A percentile compares a stretch with the other conserved stretches of the same genome.
These are phyloP conservation scores for Geotrichum fermentans DNA, from an alignment of 1,139 yeast species.

Conservation along the genomic window DNA sequence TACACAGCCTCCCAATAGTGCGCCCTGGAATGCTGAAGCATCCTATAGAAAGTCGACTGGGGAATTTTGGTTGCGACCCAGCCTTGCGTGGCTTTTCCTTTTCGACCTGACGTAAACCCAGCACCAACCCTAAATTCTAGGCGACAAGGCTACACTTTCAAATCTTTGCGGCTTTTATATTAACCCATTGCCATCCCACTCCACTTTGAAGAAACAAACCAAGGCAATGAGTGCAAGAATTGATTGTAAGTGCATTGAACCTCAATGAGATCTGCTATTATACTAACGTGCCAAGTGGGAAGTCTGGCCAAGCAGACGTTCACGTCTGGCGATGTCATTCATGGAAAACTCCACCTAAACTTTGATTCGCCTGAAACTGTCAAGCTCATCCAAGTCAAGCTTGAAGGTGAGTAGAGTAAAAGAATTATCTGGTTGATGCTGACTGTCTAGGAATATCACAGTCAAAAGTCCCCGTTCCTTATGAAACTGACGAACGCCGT, in stretches of 20 bases:
- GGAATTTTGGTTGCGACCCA: too few relatives aligned
- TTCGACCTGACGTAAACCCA: too few relatives aligned
- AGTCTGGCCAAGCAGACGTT: constrained; percentile 8
- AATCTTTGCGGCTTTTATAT: too few relatives aligned
- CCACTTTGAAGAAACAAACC: background rate
- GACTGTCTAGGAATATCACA: constrained; percentile 17
- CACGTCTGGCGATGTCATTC: constrained; percentile 18
- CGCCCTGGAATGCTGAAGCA: too few relatives aligned
- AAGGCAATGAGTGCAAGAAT: constrained; percentile 12
- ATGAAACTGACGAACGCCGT: constrained; percentile 16
- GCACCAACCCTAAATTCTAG: too few relatives aligned
- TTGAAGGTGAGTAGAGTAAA: constrained; percentile 16
- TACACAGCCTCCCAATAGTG: too few relatives aligned
- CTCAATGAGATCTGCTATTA: background rate
- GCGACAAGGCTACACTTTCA: too few relatives aligned
- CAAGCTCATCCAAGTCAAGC: constrained; percentile 16
- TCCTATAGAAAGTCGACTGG: too few relatives aligned
- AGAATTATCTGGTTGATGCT: background rate
- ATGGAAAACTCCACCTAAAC: constrained; percentile 10
- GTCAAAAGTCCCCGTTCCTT: constrained; percentile 18
- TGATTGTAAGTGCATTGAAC: constrained; percentile 5
- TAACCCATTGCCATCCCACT: background rate
- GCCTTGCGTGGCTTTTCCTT: too few relatives aligned
- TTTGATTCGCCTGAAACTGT: constrained; percentile 16
- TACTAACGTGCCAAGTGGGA: constrained; percentile 5